Evolutionary conservation across 176 grass and related monocot genomes (phyloP).

Genomic region (Juncus effusus): DNA sequence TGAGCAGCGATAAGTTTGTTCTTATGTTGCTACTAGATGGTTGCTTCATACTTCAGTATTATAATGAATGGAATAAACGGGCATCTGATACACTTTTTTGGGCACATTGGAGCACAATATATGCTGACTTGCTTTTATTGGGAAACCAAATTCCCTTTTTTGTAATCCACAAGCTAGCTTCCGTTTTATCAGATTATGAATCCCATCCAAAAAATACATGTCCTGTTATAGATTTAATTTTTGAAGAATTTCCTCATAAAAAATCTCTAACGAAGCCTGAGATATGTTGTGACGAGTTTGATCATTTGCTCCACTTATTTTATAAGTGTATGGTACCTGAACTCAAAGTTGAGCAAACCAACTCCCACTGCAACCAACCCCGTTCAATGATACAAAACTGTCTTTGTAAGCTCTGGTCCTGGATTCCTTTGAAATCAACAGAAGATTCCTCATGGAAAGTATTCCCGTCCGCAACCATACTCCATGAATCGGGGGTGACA

Average conservation of each 20-base stretch:
- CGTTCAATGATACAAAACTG: neutral
- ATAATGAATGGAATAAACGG: neutral
- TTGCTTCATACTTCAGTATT: slow-evolving; percentile 21
- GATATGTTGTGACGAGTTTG: neutral
- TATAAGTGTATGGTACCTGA: no score
- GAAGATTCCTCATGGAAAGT: neutral
- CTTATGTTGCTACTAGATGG: slow-evolving; percentile 27
- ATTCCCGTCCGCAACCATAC: slow-evolving; percentile 26
- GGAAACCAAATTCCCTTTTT: slow-evolving; percentile 52
- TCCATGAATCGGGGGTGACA: slow-evolving; percentile 15
- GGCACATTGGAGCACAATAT: neutral
- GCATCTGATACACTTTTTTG: slow-evolving; percentile 1
- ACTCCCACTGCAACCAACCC: neutral
- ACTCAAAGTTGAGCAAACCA: no score
- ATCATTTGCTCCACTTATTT: no score
- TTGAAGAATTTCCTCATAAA: neutral
- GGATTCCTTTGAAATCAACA: no score
- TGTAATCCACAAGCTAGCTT: slow-evolving; percentile 1
- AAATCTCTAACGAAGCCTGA: neutral
- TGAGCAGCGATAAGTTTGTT: neutral
- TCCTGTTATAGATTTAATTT: neutral
- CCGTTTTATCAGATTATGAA: neutral
- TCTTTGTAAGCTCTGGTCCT: no score
- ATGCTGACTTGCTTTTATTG: slow-evolving; percentile 35
- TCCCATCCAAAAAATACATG: no score